Conservation (phyloP, 345 rosid species). For the Iberis pinnata region DNA sequence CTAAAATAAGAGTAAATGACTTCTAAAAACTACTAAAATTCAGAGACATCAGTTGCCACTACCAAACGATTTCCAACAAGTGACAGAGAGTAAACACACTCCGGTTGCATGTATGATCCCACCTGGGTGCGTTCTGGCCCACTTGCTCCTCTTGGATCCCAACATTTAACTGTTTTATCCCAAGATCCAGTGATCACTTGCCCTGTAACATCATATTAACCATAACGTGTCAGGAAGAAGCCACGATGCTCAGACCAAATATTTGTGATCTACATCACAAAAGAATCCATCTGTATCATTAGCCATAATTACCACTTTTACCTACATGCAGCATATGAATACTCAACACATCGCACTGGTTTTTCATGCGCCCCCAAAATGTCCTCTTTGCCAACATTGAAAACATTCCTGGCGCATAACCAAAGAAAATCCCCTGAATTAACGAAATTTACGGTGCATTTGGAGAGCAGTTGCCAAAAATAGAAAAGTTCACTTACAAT, state of each 20-base stretch:
- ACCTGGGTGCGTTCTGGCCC: constrained; percentile 90
- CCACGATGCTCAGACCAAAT: background rate
- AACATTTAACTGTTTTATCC: constrained; percentile 94
- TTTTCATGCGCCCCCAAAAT: constrained; percentile 82
- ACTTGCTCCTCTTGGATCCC: constrained; percentile 99
- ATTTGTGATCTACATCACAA: background rate
- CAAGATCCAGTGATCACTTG: constrained; percentile 97
- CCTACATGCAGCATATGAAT: constrained; percentile 92
- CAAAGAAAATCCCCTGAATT: background rate
- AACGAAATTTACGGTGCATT: background rate
- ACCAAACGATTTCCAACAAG: constrained; percentile 91
- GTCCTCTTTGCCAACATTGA: constrained; percentile 75
- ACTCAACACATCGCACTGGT: constrained; percentile 91
- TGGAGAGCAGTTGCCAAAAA: background rate
- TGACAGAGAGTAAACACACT: constrained; percentile 93
- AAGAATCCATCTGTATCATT: background rate
- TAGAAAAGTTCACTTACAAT: no score
- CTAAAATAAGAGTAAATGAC: no score
- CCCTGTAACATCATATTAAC: constrained; percentile 39
- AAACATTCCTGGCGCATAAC: constrained; percentile 61
- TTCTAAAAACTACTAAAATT: no score
- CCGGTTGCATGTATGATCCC: constrained; percentile 87
- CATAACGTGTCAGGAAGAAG: background rate
- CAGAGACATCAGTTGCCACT: no score
- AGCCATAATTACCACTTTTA: background rate